Base-by-base conservation (phyloP, 2,329 filamentous ascomycete species). In the Alternaria viburni region DNA sequence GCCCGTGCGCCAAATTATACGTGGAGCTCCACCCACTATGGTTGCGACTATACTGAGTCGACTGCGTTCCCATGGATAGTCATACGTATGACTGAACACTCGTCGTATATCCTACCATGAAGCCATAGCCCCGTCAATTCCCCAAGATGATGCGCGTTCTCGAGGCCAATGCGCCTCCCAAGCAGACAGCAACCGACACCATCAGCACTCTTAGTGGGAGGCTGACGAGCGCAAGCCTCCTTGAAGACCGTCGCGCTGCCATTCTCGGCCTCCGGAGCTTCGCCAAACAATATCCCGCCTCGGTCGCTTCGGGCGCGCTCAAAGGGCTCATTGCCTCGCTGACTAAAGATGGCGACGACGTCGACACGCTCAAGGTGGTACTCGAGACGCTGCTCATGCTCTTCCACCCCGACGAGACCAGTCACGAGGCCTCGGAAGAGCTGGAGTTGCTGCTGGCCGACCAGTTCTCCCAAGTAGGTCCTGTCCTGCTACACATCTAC, bases 371-470 rank as follows among this genome's bases (percentile, higher is more conserved):
- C 77, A 97, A 97, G 82, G 89, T 97, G 61, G 92, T 97, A 65
- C 86, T 99, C 68, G 96, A 99, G 86, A 99, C 96, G 47, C 84
- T 99, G 73, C 85, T 98, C 78, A 95, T 96, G 90, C 89, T 99
- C 44, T 98, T 98, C 81, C 88, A 87, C 69, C 89, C 88, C 6
- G 87, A 90, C 75, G 85, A 86, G 73, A 83, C 82, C 52, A 90
- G 88, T 74, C 85, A 93, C 30, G 95, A 98, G 86, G 93, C 95
- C 57, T 97, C 95, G 13, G 95, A 98, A 69, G 96, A 99, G 81
- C 96, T 99, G 72, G 91, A 91, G 17, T 84, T 98, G 26, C 99
- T 96, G 93, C 86, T 99, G 62, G 96, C 96, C 57, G 96, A 99
- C 81, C 95, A 98, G 80, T 99, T 99, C 79, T 97, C 96, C 32